A percentile compares a stretch with the other conserved stretches of the same genome.
Evolutionary conservation across 768 basidiomycete genomes (phyloP).

Genomic region (Tricholoma saponaceum): DNA sequence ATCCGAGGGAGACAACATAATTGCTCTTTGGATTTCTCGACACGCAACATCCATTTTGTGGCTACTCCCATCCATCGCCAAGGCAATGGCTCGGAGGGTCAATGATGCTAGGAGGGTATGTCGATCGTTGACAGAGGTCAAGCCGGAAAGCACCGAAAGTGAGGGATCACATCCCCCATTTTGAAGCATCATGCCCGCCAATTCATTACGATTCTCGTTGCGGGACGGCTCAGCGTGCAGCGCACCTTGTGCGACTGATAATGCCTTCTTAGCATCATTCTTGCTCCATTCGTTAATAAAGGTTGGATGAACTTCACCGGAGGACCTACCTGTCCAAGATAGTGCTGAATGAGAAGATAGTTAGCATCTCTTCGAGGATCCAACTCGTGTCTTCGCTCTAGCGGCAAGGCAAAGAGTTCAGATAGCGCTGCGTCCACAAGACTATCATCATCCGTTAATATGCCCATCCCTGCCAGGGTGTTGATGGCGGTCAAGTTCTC

Average conservation of each 20-base stretch:
- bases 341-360: slow-evolving; percentile 67
- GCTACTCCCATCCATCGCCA: slow-evolving; percentile 17
- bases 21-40: slow-evolving; percentile 54
- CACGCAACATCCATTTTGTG: slow-evolving; percentile 24
- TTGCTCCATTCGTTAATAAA: slow-evolving; percentile 17
- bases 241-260: slow-evolving; percentile 51
- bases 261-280: slow-evolving; percentile 47
- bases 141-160: slow-evolving; percentile 40
- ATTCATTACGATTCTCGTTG: slow-evolving; percentile 41
- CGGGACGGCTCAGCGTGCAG: slow-evolving; percentile 54
- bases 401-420: slow-evolving; percentile 68
- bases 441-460: slow-evolving; percentile 71
- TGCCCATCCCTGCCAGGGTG: slow-evolving; percentile 85
- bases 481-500: slow-evolving; percentile 82
- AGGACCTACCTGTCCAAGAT: slow-evolving; percentile 64
- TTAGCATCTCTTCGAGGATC: slow-evolving; percentile 71
- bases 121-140: slow-evolving; percentile 24
- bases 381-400: slow-evolving; percentile 58
- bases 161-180: slow-evolving; percentile 37
- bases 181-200: slow-evolving; percentile 55
- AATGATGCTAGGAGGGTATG: slow-evolving; percentile 38
- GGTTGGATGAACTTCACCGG: not conserved
- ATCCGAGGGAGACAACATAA: slow-evolving; percentile 58
- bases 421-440: slow-evolving; percentile 84
- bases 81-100: slow-evolving; percentile 48